These are phyloP conservation scores for Fusarium mundagurra DNA, from an alignment of 2,329 filamentous ascomycete species.

Conservation along the genomic window DNA sequence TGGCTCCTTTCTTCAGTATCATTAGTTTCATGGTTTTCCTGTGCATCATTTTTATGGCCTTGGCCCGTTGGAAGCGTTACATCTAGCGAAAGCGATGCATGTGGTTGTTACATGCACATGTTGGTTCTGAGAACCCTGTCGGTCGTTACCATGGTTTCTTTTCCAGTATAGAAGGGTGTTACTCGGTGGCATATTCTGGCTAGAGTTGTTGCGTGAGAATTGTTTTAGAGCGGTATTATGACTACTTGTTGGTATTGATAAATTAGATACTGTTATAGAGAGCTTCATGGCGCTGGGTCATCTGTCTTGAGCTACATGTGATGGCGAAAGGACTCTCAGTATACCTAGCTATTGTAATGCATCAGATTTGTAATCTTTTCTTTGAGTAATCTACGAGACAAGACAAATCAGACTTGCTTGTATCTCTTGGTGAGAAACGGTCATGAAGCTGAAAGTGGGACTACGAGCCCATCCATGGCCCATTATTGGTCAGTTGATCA, in stretches of 20 bases:
- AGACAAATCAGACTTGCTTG: not conserved
- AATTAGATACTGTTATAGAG: constrained; percentile 18
- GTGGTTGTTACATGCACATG: constrained; percentile 39
- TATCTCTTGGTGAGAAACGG: not conserved
- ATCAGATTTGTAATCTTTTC: not conserved
- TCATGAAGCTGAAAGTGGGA: constrained; percentile 22
- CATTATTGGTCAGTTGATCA: constrained; percentile 28
- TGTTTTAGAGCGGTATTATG: constrained; percentile 9
- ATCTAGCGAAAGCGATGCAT: constrained; percentile 60
- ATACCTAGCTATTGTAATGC: not conserved
- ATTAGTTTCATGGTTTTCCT: constrained; percentile 61
- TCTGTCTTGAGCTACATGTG: not conserved
- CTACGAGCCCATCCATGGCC: not conserved
- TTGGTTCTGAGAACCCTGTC: not conserved
- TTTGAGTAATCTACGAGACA: not conserved
- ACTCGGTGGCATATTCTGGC: constrained; percentile 16
- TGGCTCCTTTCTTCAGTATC: constrained; percentile 50
- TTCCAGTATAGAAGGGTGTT: constrained; percentile 30
- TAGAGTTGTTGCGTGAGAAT: constrained; percentile 8
- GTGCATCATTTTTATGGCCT: constrained; percentile 56
- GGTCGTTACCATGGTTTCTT: constrained; percentile 13
- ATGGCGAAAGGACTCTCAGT: not conserved
- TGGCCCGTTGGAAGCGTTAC: constrained; percentile 58
- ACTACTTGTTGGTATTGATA: constrained; percentile 14
- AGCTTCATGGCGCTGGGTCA: constrained; percentile 7